Evolutionary conservation across 164 flowering plant species (phyloP).

Genomic region (Annona cherimola): DNA sequence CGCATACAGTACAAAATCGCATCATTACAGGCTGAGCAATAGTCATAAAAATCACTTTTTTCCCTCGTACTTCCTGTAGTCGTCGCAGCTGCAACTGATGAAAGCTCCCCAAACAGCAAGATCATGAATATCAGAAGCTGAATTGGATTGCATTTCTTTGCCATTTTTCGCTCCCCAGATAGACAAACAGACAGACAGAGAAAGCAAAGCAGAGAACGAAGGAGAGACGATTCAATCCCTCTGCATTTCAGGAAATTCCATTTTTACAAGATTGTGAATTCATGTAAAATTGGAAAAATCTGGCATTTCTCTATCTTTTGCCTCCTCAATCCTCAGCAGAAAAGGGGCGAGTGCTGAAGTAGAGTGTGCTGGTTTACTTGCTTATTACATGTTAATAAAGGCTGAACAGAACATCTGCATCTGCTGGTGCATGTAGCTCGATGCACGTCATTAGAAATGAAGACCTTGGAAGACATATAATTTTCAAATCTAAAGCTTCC

Average conservation of each 20-base stretch:
- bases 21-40: not conserved
- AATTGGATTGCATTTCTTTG: conserved; percentile 1
- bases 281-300: not conserved
- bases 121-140: not conserved
- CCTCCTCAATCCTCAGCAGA: not conserved
- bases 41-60: not conserved
- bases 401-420: too few species aligned
- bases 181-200: not conserved
- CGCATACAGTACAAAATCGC: not conserved
- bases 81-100: conserved; percentile 8
- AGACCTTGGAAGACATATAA: too few species aligned
- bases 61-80: conserved; percentile 1
- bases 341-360: too few species aligned
- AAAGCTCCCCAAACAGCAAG: conserved; percentile 5
- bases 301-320: not conserved
- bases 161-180: not conserved
- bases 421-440: too few species aligned
- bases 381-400: too few species aligned
- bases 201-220: not conserved
- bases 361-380: too few species aligned
- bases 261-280: not conserved
- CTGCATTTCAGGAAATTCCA: not conserved
- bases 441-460: too few species aligned
- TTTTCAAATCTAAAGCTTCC: too few species aligned
- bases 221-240: not conserved